Base-by-base conservation (phyloP, 164 flowering plant genomes). In the Aristolochia californica region DNA sequence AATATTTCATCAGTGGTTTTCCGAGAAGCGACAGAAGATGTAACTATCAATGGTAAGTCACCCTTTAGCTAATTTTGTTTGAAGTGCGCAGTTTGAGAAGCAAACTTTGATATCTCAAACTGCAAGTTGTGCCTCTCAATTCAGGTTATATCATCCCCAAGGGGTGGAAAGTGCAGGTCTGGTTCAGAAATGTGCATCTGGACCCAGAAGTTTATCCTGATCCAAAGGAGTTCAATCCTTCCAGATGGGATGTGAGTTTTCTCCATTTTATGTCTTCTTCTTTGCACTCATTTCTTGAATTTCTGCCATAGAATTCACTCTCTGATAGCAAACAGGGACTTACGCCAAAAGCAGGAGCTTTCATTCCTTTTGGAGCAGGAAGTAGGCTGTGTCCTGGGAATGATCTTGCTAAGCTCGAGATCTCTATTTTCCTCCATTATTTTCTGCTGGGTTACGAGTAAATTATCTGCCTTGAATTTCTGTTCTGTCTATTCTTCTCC, bases 321-420 rank as follows among this genome's bases (percentile, higher is more conserved):
- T 52, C 20, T 11, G 26, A 13, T 61, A 5, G 62, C 43, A 40
- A 57, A 21, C 69, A 83, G 89, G 70, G 47, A 22, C 67, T 11
- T 53, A 72, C 64, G 63, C 86, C 95, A 7, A 93, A 76, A 66
- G 80, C 84, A 13, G 90, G 90, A 59, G 48, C 72, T 8, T 90
- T 79, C 70, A 73, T 85, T 45, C 95, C 95, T 12, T 90, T 90
- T 70, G 95, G 97, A 62, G 80, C 68, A 43, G 91, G 97, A 70
- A 80, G 82, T 68, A 77, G 88, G 65, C 7, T 81, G 61, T 90
- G 97, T 71, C 97, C 95, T n/a, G 93, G 97, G 73, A 90, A 90
- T 66, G 93, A 90, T 72, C 88, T 90, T 30, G 95, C 95, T 25
- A 85, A 90, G 77, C 75, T 90, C 17, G 97, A 87, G 74, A 82